A percentile compares a stretch with the other conserved stretches of the same genome.
phyloP scores from a whole-genome alignment of 352 stramenopile species.

The Pseudoperonospora humuli region DNA sequence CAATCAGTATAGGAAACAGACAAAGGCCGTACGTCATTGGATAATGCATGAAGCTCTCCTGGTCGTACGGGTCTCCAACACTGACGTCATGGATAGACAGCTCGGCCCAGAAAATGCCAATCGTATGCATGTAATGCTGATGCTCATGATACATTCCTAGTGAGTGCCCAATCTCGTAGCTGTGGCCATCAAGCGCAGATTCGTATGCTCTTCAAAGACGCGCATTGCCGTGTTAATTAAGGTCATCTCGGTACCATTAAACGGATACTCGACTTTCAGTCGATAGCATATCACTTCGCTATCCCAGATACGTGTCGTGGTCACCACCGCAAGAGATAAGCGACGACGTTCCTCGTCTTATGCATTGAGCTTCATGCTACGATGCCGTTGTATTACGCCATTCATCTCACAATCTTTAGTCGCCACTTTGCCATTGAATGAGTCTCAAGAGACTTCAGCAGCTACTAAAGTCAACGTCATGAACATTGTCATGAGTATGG shows the following conservation, averaged over 20 bases:
- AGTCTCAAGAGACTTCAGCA: conserved; percentile 8
- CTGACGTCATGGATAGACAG: conserved; percentile 62
- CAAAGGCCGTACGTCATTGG: conserved; percentile 70
- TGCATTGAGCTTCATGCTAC: conserved; percentile 45
- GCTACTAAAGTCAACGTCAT: no score
- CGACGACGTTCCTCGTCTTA: conserved; percentile 26
- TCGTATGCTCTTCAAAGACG: conserved; percentile 55
- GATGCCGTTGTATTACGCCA: conserved; percentile 45
- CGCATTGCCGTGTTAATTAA: conserved; percentile 66
- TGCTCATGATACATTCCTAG: conserved; percentile 79
- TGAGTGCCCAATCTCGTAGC: conserved; percentile 67
- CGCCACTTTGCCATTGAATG: conserved; percentile 2
- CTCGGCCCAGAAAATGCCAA: conserved; percentile 68
- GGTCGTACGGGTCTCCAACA: conserved; percentile 60
- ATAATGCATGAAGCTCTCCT: conserved; percentile 77
- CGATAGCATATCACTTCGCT: conserved; percentile 69
- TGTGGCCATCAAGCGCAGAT: conserved; percentile 62
- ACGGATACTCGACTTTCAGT: conserved; percentile 56
- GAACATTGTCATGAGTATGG: no score
- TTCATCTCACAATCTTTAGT: conserved; percentile 47
- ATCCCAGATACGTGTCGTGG: conserved; percentile 54
- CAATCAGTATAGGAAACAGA: conserved; percentile 46
- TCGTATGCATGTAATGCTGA: conserved; percentile 59
- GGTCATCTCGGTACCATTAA: conserved; percentile 39
- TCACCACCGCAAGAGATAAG: conserved; percentile 59